Evolutionary conservation across 2,329 filamentous ascomycete genomes (phyloP), one percentile per base, ranked within the genome.

Genomic region (Whalleya microplaca): DNA sequence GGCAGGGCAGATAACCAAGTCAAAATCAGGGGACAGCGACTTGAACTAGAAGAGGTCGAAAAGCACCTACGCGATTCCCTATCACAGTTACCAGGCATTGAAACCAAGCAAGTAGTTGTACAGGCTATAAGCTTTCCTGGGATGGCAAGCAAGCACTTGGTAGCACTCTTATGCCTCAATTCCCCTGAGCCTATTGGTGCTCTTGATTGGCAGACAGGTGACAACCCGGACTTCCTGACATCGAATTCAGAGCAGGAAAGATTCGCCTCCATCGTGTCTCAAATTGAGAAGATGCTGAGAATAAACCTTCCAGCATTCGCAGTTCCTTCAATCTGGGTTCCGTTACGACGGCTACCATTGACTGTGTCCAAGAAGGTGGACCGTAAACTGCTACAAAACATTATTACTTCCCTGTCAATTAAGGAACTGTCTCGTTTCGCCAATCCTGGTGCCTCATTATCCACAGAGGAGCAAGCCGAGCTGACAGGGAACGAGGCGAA

Each of bases 11-110:
- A 84, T 62, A 55, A 50, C 5, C 68, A 71, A 65, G 75, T 84
- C 23, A 85, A 85, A 66, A 69, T 85, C 16, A 73, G 76, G 32
- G 84, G 85, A 21, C 83, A 77, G 27, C 63, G 64, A 6, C 48
- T 82, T 52, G 84, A 80, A 67, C 70, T 80, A 1, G 61, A 62
- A 16, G 67, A 71, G 8, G 57, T 69, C 3, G 65, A 70, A 51
- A 42, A 58, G 29, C 55, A 63, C 10, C 37, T 61, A 10, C 46
- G 23, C 23, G 23, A 27, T 27, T 27, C 23, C 4, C 23, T 43
- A 2, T 14, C 37, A 32, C 20, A 12, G 40, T 12, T 53, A 19
- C 32, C 14, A 10, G 37, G 16, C 40, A 53, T 47, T 32, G 42
- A 45, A 45, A 45, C 42, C 8, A 45, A 23, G 10, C 42, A 21